Conservation (phyloP, 2,329 filamentous ascomycete species). For the Beauveria sp. region DNA sequence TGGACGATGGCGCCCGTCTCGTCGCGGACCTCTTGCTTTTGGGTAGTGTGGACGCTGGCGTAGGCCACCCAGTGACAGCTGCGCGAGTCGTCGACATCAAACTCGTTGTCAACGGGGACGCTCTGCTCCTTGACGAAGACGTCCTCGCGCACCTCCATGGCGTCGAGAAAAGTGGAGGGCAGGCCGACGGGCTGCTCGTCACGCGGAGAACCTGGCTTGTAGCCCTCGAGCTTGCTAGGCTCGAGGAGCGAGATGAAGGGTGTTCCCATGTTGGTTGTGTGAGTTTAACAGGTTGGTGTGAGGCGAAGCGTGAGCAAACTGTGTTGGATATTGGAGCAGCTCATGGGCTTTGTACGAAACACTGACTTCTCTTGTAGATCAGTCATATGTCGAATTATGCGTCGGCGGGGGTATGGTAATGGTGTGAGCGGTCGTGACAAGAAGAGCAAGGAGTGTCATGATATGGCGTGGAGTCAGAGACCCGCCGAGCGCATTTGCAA, state of each 20-base stretch:
- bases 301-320: not conserved
- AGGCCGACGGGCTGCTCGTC: conserved; percentile 37
- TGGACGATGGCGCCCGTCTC: conserved; percentile 31
- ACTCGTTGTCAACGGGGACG: conserved; percentile 58
- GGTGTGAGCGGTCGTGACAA: not conserved
- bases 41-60: conserved; percentile 47
- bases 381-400: not conserved
- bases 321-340: not conserved
- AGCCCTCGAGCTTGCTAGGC: conserved; percentile 42
- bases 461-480: conserved; percentile 5
- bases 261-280: conserved; percentile 33
- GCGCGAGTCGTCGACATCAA: conserved; percentile 71
- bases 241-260: conserved; percentile 41
- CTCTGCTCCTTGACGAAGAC: conserved; percentile 56
- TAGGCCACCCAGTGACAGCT: conserved; percentile 89
- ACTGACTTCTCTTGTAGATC: not conserved
- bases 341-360: not conserved
- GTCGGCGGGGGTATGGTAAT: not conserved
- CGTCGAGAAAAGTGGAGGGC: conserved; percentile 52
- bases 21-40: conserved; percentile 36
- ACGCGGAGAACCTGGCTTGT: conserved; percentile 31
- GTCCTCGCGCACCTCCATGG: conserved; percentile 52
- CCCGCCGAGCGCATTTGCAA: conserved; percentile 1
- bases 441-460: not conserved
- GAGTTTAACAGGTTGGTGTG: not conserved